Evolutionary conservation across 257 asterid genomes (phyloP), one percentile per base, ranked within the genome.

Genomic region (Ajuga chamaepitys): DNA sequence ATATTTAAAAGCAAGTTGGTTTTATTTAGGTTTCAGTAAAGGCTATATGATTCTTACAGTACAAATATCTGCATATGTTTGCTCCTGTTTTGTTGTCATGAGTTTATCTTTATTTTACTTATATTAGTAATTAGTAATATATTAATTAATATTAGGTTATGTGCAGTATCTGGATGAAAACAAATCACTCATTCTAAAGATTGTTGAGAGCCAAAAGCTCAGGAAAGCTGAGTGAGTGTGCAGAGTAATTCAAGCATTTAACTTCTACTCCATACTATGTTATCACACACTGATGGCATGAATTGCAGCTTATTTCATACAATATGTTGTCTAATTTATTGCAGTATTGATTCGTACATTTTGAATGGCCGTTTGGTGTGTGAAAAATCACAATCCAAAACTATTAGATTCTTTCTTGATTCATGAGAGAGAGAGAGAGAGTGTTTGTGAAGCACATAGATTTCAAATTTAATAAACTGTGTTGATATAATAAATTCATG

Each of bases 121-220:
- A 10, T 40, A 5, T n/a, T 59, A 32, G 14, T n/a, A n/a, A n/a
- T n/a, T n/a, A n/a, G n/a, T 34, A 46, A n/a, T n/a, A n/a, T n/a
- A n/a, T 9, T 26, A 20, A 38, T 46, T 21, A 16, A n/a, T n/a
- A n/a, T n/a, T 62, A 4, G 28, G 17, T 46, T 3, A 4, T 48
- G 2, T 71, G 85, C 88, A 94, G 99, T 94, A 84, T 78, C 75
- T 94, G 68, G 99, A 94, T 80, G 99, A 94, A 74, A 94, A 94
- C 86, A 94, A 94, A 72, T 90, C 99, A 4, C 81, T 94, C 42
- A 94, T 94, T 76, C 70, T 94, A 81, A 94, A 85, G 92, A 94
- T 94, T 59, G 99, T 94, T 13, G 99, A 94, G 87, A 94, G 88
- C 83, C 99, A 94, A 56, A 94, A 88, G n/a, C 84, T 85, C 95